Base-by-base conservation (phyloP, 805 yeast species). In the Nakazawaea siamensis region DNA sequence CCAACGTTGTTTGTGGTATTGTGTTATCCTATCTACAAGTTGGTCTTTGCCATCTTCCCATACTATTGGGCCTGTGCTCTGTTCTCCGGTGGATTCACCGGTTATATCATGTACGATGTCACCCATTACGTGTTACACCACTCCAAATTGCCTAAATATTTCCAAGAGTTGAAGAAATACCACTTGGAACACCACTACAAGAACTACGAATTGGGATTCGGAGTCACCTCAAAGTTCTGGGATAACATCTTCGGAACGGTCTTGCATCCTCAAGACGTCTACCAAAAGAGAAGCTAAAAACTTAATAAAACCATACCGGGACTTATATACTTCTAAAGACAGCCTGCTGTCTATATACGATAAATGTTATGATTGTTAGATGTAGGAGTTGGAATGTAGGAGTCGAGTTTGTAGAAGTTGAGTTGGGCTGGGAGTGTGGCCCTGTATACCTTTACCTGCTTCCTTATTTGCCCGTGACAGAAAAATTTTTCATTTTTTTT, bases 141-240 rank as follows among this genome's bases (percentile, higher is more conserved):
- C 60, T 73, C 84, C 25, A 70, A 69, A 51, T 67, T 92, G 50
- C 98, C 98, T 17, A 50, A 62, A 27, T 81, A 67, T 53, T 64
- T 86, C 60, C 87, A 84, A 55, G 76, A 73, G 20, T 64, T 86
- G 52, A 92, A 92, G 60, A 84, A 82, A 33, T 80, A 86, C 55
- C 99, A 92, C 58, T 70, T 92, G 60, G 97, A 90, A 57, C 99
- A 92, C 60, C 99, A 92, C 56, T 92, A 92, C 68, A 88, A 90
- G 66, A 90, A 92, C 61, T 92, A 85, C 59, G 95, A 94, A 60
- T 64, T 88, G 48, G 99, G 97, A 1, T 92, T 88, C 48, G 99
- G 99, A 47, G 97, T 92, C 43, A 86, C 97, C 20, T 73, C 87
- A 42, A 77, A 74, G 61, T 85, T 85, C 60, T 92, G 98, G 98